Conservation (phyloP, 2,329 filamentous ascomycete genomes). For the Trichoderma sp. region DNA sequence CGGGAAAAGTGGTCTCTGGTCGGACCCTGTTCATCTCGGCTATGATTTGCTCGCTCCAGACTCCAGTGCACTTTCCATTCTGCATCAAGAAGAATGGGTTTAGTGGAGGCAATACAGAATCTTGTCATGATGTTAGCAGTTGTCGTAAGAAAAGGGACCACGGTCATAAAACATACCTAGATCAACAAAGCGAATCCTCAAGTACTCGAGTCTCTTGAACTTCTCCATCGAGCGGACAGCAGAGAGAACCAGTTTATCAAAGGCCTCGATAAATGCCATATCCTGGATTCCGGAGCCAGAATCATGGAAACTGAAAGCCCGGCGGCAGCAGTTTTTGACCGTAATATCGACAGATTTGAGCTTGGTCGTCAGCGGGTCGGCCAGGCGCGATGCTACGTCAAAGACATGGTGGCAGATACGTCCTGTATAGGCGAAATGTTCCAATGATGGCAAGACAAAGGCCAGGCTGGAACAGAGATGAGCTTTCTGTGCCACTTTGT, state of each 20-base stretch:
- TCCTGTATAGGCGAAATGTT: constrained; percentile 73
- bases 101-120: constrained; percentile 69
- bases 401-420: constrained; percentile 73
- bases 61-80: constrained; percentile 64
- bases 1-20: constrained; percentile 61
- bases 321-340: constrained; percentile 74
- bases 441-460: constrained; percentile 61
- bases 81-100: constrained; percentile 73
- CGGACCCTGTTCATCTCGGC: constrained; percentile 61
- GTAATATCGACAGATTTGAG: constrained; percentile 72
- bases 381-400: constrained; percentile 56
- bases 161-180: constrained; percentile 53
- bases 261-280: constrained; percentile 71
- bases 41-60: constrained; percentile 73
- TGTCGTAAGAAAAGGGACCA: neutral
- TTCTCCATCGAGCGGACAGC: constrained; percentile 63
- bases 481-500: constrained; percentile 60
- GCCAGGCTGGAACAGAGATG: constrained; percentile 71
- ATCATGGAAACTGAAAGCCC: constrained; percentile 59
- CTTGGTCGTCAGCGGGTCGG: constrained; percentile 52
- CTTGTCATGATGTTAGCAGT: constrained; percentile 42
- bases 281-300: constrained; percentile 72
- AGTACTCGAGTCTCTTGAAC: constrained; percentile 62
- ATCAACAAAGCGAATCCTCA: constrained; percentile 76
- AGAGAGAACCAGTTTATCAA: constrained; percentile 69